Evolutionary conservation across 441 rosid species (phyloP), one percentile per base, ranked within the genome.

Genomic region (Euphorbia corollata): DNA sequence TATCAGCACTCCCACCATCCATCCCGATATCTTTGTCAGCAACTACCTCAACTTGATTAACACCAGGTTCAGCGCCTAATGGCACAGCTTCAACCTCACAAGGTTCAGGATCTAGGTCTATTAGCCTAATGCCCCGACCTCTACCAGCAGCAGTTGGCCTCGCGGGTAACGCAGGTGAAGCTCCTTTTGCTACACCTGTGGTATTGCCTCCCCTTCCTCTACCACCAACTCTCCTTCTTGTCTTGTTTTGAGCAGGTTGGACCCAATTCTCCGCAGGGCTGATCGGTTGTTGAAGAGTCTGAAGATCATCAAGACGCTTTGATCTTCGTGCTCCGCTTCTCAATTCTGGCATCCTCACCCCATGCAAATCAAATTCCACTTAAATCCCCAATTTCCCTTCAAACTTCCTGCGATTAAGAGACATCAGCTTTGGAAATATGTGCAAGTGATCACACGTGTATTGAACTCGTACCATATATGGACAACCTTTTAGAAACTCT

Each of bases 311-410:
- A 73, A 89, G 91, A 68, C 96, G 92, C 77, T 86, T 92, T 63
- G 88, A 92, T 84, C 96, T 88, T 76, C 98, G 85, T 63, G 96
- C 91, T 87, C 98, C 98, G 60, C 96, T 92, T 88, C 93, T 84
- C 90, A 89, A 83, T 81, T 92, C 96, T 68, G 93, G 96, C 98
- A 92, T 92, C 83, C 80, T 92, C 91, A 89, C 60, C 84, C 95
- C 98, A 92, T 92, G 87, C 91, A 92, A 85, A 76, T 85, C 73
- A 82, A 80, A 75, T 70, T 71, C 83, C 72, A 64, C 79, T 74
- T 27, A 62, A 47, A 78, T 69, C 71, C 70, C 63, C 18, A 15
- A 61, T 68, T 64, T 69, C 73, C 77, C 71, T 74, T 67, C 64
- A 64, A 73, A 71, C 76, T 70, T 71, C 74, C 92, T 88, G 83